A percentile compares a stretch with the other conserved stretches of the same genome.
Conservation (phyloP, 176 grass and related monocot genomes). For the Avena sativa region DNA sequence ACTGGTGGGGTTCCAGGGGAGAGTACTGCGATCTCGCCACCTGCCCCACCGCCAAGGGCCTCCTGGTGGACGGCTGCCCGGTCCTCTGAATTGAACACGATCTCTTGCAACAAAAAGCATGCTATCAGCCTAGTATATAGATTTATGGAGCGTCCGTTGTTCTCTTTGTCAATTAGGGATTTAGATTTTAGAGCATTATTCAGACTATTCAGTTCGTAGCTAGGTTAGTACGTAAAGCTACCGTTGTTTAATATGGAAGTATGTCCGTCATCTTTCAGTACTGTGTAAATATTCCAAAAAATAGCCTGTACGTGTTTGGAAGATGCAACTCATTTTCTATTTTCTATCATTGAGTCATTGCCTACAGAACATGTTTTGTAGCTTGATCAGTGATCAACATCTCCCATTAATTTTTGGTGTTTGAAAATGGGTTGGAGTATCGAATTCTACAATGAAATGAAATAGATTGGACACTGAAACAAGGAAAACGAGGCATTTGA, state of each 20-base stretch:
- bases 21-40: slow-evolving; percentile 79
- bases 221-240: neutral
- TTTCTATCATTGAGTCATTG: neutral
- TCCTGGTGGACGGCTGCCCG: slow-evolving; percentile 63
- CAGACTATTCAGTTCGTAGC: neutral
- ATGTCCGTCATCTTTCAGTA: neutral
- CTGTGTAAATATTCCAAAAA: neutral
- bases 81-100: slow-evolving; percentile 43
- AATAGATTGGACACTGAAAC: no score
- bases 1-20: slow-evolving; percentile 69
- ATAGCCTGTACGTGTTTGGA: neutral
- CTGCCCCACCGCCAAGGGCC: slow-evolving; percentile 81
- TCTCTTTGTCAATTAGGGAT: neutral
- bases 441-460: no score
- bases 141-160: neutral
- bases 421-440: neutral
- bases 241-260: neutral
- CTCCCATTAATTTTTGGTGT: neutral
- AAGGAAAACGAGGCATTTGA: no score
- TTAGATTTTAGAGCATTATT: neutral
- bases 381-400: neutral
- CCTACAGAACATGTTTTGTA: neutral
- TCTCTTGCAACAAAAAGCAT: neutral
- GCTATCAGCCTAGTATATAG: neutral
- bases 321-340: neutral